Base-by-base conservation (phyloP, 2,329 filamentous ascomycete genomes). In the Dothidotthia symphoricarpi region DNA sequence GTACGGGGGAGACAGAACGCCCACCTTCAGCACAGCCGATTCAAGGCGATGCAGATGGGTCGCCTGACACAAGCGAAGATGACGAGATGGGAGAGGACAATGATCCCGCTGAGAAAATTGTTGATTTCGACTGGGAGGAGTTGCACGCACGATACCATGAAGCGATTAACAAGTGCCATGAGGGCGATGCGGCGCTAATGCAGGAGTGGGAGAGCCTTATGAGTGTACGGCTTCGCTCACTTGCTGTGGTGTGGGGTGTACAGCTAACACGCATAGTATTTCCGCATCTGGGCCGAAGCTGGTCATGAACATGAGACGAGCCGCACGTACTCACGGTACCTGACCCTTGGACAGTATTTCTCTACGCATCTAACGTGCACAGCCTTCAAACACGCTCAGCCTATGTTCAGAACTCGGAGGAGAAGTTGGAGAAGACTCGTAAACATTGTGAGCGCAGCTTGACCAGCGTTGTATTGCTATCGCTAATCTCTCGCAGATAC, bases 301-400 rank as follows among this genome's bases (percentile, higher is more conserved):
- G 84, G 85, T 1, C 77, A 82, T 22, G 69, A 74, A 9, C 82
- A 87, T 45, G 90, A 95, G 63, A 82, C 86, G 38, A 82, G 84
- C 42, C 79, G 90, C 39, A 85, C 86, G 16, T 75, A 81, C 47
- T 91, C 91, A 66, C 81, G 89, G 84, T 85, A 64, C 43, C 36
- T 39, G 14, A 5, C 11, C 19, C 25, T 15, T 16, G 12, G 16
- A 33, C n/a, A 8, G 12, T 11, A 16, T 26, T 26, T 16, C 19
- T 6, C n/a, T 11, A 22, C 10, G 13, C 15, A 16, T 24, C 26
- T 32, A 36, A 36, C 22, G 9, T 31, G 11, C n/a, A 8, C 45
- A 88, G 86, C 38, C 75, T 95, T 30, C 85, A 84, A 58, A 96
- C 90, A 2, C 82, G 89, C 45, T 81, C 85, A 62, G 75, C 81